Conservation (phyloP, 202 grass and related monocot species). For the Cymbopogon flexuosus region DNA sequence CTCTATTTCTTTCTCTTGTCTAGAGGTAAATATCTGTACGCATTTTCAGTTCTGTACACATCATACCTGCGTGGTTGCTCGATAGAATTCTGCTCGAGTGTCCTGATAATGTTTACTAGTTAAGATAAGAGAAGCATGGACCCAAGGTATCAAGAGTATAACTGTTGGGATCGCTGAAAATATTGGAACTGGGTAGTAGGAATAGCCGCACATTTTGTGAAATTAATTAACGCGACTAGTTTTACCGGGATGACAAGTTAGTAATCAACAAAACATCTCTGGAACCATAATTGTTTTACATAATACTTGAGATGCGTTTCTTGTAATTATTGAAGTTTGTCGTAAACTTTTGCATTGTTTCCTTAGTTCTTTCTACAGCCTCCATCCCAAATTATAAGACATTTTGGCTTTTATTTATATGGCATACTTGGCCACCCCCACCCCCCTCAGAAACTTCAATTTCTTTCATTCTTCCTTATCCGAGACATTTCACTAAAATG, state of each 20-base stretch:
- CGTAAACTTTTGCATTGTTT: not conserved
- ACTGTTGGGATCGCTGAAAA: not conserved
- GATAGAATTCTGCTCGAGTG: too few species aligned
- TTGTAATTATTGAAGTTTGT: not conserved
- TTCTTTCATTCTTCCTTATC: not conserved
- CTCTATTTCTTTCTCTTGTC: not conserved
- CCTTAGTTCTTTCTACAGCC: not conserved
- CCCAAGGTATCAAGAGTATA: not conserved
- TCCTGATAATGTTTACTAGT: not conserved
- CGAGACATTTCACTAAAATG: not conserved
- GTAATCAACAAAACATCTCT: not conserved
- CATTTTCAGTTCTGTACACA: not conserved
- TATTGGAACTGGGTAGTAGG: not conserved
- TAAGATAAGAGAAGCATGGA: not conserved
- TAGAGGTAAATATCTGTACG: not conserved
- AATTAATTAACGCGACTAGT: not conserved
- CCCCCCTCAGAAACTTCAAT: not conserved
- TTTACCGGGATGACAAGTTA: not conserved
- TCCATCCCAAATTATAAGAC: not conserved
- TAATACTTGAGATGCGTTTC: too few species aligned
- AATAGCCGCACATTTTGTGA: not conserved
- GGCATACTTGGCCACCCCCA: not conserved
- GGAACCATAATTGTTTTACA: not conserved
- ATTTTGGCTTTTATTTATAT: not conserved
- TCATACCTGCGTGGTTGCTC: too few species aligned